Conservation (phyloP, 2,329 filamentous ascomycete genomes). For the Aspergillus thermomutatus region DNA sequence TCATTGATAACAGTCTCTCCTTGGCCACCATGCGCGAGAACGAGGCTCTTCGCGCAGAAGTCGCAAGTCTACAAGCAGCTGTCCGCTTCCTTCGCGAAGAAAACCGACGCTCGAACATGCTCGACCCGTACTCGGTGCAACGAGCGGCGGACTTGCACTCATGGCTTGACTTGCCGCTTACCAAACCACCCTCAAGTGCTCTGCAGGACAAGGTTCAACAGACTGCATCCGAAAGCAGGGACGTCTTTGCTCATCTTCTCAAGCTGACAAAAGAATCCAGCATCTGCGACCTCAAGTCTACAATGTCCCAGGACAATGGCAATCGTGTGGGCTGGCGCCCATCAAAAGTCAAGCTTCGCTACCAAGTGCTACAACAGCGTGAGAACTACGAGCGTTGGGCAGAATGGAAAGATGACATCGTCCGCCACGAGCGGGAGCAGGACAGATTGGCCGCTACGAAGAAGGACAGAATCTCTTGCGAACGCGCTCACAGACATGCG, state of each 20-base stretch:
- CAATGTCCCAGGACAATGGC: constrained; percentile 20
- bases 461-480: constrained; percentile 27
- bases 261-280: constrained; percentile 42
- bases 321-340: constrained; percentile 40
- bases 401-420: constrained; percentile 43
- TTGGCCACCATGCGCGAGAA: constrained; percentile 43
- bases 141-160: constrained; percentile 38
- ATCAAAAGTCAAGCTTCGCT: constrained; percentile 40
- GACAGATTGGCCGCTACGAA: constrained; percentile 34
- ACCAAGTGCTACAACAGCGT: constrained; percentile 43
- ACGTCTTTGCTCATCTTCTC: constrained; percentile 42
- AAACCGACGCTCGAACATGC: constrained; percentile 39
- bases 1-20: constrained; percentile 38
- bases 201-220: constrained; percentile 33
- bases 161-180: constrained; percentile 44
- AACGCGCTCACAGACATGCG: constrained; percentile 25
- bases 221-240: constrained; percentile 40
- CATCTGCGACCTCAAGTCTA: constrained; percentile 38
- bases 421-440: constrained; percentile 34
- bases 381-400: constrained; percentile 47
- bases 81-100: constrained; percentile 46
- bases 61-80: constrained; percentile 44
- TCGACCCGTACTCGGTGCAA: constrained; percentile 42
- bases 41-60: constrained; percentile 41
- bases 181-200: constrained; percentile 13